Evolutionary conservation across 805 yeast genomes (phyloP).

Genomic region (Starmerella vitae): DNA sequence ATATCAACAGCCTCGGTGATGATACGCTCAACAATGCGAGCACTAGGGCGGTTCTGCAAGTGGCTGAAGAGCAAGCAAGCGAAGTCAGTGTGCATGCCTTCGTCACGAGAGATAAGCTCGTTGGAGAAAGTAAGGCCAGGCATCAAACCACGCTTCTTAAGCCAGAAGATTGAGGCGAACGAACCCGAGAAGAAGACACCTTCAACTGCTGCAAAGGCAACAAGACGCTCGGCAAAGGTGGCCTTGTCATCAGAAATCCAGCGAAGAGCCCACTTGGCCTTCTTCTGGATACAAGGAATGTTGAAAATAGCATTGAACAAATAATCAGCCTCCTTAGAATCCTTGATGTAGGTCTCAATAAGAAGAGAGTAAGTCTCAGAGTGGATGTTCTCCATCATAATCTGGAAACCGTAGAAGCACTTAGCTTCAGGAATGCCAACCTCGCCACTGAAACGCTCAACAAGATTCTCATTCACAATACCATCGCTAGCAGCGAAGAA

Average conservation of each 20-base stretch:
- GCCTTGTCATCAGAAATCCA: constrained; percentile 89
- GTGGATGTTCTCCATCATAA: constrained; percentile 98
- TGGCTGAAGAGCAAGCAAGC: constrained; percentile 93
- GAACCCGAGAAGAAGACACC: constrained; percentile 98
- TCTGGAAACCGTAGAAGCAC: constrained; percentile 98
- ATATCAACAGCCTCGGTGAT: constrained; percentile 90
- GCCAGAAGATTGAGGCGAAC: constrained; percentile 96
- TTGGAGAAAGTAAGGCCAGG: constrained; percentile 97
- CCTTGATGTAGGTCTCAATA: constrained; percentile 91
- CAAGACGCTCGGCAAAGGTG: constrained; percentile 85
- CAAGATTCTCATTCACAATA: constrained; percentile 92
- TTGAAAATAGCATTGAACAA: constrained; percentile 92
- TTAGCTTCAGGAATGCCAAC: constrained; percentile 96
- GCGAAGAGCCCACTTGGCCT: constrained; percentile 98
- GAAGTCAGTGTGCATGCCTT: constrained; percentile 96
- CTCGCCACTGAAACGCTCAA: constrained; percentile 93
- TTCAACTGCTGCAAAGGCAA: constrained; percentile 97
- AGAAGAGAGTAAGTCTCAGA: constrained; percentile 92
- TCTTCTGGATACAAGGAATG: constrained; percentile 90
- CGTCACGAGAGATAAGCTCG: constrained; percentile 95
- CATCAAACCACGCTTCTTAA: constrained; percentile 97
- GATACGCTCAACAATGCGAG: constrained; percentile 64
- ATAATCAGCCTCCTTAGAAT: constrained; percentile 81
- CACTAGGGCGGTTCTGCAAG: constrained; percentile 75
- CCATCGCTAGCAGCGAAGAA: constrained; percentile 99